Evolutionary conservation across 169 alveolate genomes (phyloP).

Genomic region (Plasmodium gallinaceum): DNA sequence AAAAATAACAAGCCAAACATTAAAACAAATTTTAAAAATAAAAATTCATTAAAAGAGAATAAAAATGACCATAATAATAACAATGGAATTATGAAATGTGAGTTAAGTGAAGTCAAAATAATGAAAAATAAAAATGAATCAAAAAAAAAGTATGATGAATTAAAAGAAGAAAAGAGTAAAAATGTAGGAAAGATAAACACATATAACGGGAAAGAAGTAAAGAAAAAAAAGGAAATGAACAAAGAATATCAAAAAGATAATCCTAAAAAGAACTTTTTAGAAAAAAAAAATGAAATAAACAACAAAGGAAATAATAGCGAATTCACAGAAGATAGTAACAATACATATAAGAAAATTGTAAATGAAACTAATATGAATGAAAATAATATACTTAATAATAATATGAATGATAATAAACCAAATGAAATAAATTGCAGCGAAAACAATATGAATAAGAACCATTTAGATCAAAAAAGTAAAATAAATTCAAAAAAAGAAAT

Average conservation of each 20-base stretch:
- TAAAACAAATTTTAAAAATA: constrained; percentile 20
- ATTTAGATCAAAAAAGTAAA: constrained; percentile 40
- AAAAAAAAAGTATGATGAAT: neutral
- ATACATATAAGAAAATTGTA: constrained; percentile 23
- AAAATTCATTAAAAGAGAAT: constrained; percentile 18
- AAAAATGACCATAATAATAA: neutral
- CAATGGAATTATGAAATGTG: neutral
- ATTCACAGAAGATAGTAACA: constrained; percentile 18
- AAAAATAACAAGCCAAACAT: constrained; percentile 22
- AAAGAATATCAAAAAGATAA: constrained; percentile 41
- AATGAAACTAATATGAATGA: constrained; percentile 33
- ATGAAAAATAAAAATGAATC: constrained; percentile 11
- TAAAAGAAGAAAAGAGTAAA: constrained; percentile 20
- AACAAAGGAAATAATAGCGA: constrained; percentile 4
- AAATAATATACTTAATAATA: constrained; percentile 12
- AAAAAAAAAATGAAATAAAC: constrained; percentile 27
- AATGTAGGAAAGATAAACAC: constrained; percentile 10
- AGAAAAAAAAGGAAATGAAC: constrained; percentile 51
- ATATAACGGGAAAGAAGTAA: constrained; percentile 3
- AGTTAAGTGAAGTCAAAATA: neutral
- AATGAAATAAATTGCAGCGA: neutral
- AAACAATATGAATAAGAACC: constrained; percentile 28
- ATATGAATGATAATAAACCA: constrained; percentile 14
- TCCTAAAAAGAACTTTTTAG: constrained; percentile 12
- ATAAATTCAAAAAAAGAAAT: constrained; percentile 21